These are phyloP conservation scores for Macroventuria anomochaeta DNA, from an alignment of 2,329 filamentous ascomycete species.

Conservation along the genomic window DNA sequence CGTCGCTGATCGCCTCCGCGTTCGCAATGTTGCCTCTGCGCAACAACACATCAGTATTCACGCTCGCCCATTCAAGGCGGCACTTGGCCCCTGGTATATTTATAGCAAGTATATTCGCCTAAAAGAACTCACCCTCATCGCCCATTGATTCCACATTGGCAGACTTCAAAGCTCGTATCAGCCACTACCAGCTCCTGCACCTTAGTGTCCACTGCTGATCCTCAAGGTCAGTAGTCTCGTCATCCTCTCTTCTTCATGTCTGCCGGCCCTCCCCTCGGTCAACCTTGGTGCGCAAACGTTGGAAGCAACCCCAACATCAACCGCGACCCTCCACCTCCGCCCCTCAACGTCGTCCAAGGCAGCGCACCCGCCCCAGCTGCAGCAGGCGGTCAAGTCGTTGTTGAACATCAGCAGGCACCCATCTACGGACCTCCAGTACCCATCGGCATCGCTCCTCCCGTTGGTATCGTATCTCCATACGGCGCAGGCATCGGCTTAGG, in stretches of 20 bases:
- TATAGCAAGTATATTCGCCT: too few relatives aligned
- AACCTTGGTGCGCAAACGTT: slow-evolving; percentile 40
- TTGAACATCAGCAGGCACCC: slow-evolving; percentile 33
- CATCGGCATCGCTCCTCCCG: slow-evolving; percentile 28
- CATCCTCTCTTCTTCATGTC: slow-evolving; percentile 27
- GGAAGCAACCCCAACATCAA: slow-evolving; percentile 45
- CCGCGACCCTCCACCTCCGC: slow-evolving; percentile 41
- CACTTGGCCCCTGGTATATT: too few relatives aligned
- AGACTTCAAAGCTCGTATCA: neutral
- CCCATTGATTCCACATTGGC: neutral
- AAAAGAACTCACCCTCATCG: neutral
- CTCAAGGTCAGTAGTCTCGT: neutral
- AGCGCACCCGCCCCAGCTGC: slow-evolving; percentile 8
- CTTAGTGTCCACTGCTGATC: neutral
- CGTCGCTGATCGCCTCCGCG: slow-evolving; percentile 10
- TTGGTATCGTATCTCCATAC: slow-evolving; percentile 25
- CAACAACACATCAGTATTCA: slow-evolving; percentile 23
- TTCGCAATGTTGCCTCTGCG: slow-evolving; percentile 8
- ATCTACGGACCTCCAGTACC: slow-evolving; percentile 31
- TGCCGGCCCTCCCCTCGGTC: slow-evolving; percentile 35
- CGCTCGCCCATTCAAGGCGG: slow-evolving; percentile 8
- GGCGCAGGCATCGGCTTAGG: slow-evolving; percentile 32
- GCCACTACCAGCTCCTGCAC: neutral
- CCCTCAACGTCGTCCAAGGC: slow-evolving; percentile 25
- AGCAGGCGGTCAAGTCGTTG: slow-evolving; percentile 22